phyloP scores from a whole-genome alignment of 2,329 filamentous ascomycete genomes.

The Ceratocystiopsis minuta region DNA sequence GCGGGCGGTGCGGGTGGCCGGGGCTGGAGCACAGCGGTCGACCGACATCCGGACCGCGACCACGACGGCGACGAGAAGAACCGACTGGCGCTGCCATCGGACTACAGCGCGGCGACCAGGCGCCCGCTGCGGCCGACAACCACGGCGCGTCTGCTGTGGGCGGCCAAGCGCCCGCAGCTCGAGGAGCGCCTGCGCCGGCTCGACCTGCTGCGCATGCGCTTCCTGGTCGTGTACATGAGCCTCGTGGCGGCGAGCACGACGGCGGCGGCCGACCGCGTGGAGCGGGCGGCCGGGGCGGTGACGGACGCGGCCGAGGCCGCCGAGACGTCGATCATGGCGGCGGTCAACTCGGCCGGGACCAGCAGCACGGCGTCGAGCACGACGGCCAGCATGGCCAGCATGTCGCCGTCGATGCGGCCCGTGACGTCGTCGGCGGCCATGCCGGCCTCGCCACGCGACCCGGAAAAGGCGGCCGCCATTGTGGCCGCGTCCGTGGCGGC shows the following conservation, averaged over 20 bases:
- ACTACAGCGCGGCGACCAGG: neutral
- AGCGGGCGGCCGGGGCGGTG: slow-evolving; percentile 23
- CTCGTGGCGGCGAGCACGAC: slow-evolving; percentile 26
- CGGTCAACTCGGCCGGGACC: neutral
- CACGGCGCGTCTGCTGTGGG: slow-evolving; percentile 39
- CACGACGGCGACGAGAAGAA: neutral
- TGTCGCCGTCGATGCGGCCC: neutral
- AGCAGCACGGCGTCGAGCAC: neutral
- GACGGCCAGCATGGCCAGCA: neutral
- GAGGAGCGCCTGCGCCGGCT: slow-evolving; percentile 40
- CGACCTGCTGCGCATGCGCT: slow-evolving; percentile 45
- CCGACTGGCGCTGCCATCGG: neutral
- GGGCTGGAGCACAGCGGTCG: no score
- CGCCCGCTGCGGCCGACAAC: slow-evolving; percentile 20
- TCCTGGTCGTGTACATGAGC: slow-evolving; percentile 46
- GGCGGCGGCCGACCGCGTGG: slow-evolving; percentile 19
- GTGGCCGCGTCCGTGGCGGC: slow-evolving; percentile 5
- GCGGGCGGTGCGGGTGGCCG: no score
- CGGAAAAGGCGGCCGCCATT: slow-evolving; percentile 14
- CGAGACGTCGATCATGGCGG: slow-evolving; percentile 15
- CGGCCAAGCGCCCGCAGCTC: slow-evolving; percentile 31
- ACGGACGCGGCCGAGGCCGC: slow-evolving; percentile 22
- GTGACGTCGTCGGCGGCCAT: neutral
- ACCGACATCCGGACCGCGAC: slow-evolving; percentile 14
- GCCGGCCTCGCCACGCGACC: slow-evolving; percentile 10